These are phyloP conservation scores for Alnus glutinosa DNA, from an alignment of 306 rosid species.

Conservation along the genomic window DNA sequence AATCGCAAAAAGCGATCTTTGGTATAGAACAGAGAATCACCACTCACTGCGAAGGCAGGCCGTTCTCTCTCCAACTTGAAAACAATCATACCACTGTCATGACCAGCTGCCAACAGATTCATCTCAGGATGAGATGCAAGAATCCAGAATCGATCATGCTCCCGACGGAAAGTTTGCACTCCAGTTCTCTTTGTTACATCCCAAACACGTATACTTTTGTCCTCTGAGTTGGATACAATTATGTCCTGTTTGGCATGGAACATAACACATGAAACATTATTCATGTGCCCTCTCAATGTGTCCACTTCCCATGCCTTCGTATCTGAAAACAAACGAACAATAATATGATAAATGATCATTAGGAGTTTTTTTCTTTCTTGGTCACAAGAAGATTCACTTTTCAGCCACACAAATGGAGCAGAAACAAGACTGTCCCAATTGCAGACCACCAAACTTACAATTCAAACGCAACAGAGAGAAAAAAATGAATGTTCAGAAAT, in stretches of 20 bases:
- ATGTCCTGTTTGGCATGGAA: constrained; percentile 96
- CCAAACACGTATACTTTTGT: constrained; percentile 96
- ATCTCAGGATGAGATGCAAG: constrained; percentile 95
- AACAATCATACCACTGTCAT: constrained; percentile 96
- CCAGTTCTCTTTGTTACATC: constrained; percentile 94
- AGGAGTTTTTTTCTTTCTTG: neutral
- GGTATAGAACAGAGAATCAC: constrained; percentile 69
- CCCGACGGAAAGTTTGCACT: constrained; percentile 91
- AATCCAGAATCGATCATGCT: constrained; percentile 98
- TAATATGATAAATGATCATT: neutral
- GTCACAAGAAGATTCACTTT: neutral
- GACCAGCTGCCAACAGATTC: constrained; percentile 97
- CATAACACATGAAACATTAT: constrained; percentile 95
- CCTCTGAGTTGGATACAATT: constrained; percentile 94
- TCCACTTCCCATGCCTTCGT: constrained; percentile 99
- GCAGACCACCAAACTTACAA: neutral
- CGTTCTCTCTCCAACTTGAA: constrained; percentile 95
- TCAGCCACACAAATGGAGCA: neutral
- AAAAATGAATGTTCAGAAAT: neutral
- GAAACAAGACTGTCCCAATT: neutral
- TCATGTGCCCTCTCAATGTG: constrained; percentile 95
- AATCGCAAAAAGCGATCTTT: constrained; percentile 86
- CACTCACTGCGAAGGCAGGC: constrained; percentile 84
- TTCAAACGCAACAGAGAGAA: neutral
- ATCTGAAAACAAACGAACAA: constrained; percentile 45